Evolutionary conservation across 805 yeast genomes (phyloP).

Genomic region (Cyberlindnera maritima): DNA sequence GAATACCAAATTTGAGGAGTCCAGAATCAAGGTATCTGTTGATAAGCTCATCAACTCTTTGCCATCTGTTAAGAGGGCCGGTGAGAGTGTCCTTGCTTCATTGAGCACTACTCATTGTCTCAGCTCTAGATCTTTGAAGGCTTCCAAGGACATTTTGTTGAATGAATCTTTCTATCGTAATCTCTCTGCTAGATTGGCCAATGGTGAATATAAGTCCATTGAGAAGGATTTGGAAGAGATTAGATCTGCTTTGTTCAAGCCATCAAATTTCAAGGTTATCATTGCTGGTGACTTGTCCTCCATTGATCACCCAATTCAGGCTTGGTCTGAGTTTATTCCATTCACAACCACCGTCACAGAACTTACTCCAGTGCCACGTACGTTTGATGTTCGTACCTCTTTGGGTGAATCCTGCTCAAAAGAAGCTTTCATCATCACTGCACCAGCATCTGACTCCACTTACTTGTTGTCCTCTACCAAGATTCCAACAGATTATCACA

Average conservation of each 20-base stretch:
- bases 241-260: constrained; percentile 49
- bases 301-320: constrained; percentile 51
- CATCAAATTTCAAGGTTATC: constrained; percentile 61
- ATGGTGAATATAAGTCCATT: constrained; percentile 50
- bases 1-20: constrained; percentile 66
- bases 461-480: constrained; percentile 58
- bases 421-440: constrained; percentile 60
- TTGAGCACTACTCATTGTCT: constrained; percentile 52
- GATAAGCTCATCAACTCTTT: constrained; percentile 40
- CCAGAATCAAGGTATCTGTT: constrained; percentile 60
- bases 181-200: constrained; percentile 45
- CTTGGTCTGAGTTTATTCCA: constrained; percentile 46
- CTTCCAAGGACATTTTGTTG: constrained; percentile 61
- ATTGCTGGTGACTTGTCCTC: constrained; percentile 65
- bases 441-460: constrained; percentile 85
- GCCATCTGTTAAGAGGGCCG: constrained; percentile 40
- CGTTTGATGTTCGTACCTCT: constrained; percentile 50
- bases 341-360: neutral
- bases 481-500: constrained; percentile 53
- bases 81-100: constrained; percentile 59
- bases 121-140: constrained; percentile 58
- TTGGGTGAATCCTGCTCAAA: constrained; percentile 51
- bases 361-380: constrained; percentile 46
- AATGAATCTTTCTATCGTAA: constrained; percentile 57
- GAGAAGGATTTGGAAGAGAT: constrained; percentile 49